Base-by-base conservation (phyloP, 2,329 filamentous ascomycete species). In the Nothomitra cinnamomea region DNA sequence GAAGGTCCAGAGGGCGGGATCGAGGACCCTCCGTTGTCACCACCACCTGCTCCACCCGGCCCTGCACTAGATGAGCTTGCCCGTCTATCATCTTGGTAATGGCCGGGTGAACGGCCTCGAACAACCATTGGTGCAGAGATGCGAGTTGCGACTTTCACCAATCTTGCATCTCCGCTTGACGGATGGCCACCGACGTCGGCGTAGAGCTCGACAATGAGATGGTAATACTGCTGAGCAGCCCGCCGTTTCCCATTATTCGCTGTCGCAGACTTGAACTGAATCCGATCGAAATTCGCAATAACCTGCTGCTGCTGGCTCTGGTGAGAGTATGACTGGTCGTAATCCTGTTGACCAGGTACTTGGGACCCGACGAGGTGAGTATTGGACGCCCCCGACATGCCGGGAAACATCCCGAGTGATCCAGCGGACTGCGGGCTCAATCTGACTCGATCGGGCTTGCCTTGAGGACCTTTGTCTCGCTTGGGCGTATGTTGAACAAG, bases 181-280 rank as follows among this genome's bases (percentile, higher is more conserved):
- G 43, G 21, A 48, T 48, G 43, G 22, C 43, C 43, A 32, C 51
- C 35, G 6, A 87, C 70, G 58, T 89, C 81, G 6, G 78, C 86
- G 66, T 80, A 87, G 1, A 94, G 77, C 64, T 94, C 87, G 2
- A 94, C 82, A 47, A 94, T 78, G n/a, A 95, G 74, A 61, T 92
- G 86, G 62, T 94, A 95, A 66, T 88, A 94, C 61, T 95, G 89
- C 63, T 95, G 88, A 17, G 88, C 87, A 1, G 88, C 88, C 54
- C 89, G 76, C 59, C 89, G 77, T 66, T 94, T 94, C 48, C 88
- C 88, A 60, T 95, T 95, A 69, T 95, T 95, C 22, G 87, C 87
- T 0, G 88, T 95, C 1, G 89, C 88, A 58, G 87, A 86, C 66
- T 94, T 94, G 75, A 95, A 95, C 61, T 95, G 88, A 52, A 95